Base-by-base conservation (phyloP, 306 rosid genomes). In the Vigna unguiculata region DNA sequence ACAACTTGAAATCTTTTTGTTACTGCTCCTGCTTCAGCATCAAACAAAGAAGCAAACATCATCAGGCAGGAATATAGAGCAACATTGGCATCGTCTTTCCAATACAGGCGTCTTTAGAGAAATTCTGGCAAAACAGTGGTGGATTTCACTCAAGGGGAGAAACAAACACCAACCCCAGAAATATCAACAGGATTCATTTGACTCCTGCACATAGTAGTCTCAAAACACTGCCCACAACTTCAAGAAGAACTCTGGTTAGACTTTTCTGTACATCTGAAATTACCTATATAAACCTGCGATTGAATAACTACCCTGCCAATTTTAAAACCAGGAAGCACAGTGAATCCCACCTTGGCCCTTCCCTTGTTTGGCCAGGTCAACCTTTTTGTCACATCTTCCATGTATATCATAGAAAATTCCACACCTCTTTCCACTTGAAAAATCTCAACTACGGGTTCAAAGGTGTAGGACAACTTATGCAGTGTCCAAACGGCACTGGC, bases 271-370 rank as follows among this genome's bases (percentile, higher is more conserved):
- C 85, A 87, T 46, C 82, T 78, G 74, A 80, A 76, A 66, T 80
- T 87, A 70, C 75, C 81, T 69, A 88, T 43, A 70, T 92, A 95
- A 77, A 95, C 96, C 88, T 87, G 98, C 34, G 97, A 90, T 72
- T 95, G 98, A 83, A 92, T 85, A 41, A 95, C 88, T 20, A 89
- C 86, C 53, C 76, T 75, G 59, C 97, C 92, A 11, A 90, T 79
- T 83, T 83, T 95, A 70, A 95, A 95, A 43, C 98, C 98, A 1
- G 98, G 98, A 84, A 92, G 80, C 79, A 92, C 98, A 2, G 97
- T 92, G 85, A 92, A 95, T 47, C 93, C 93, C 4, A 95, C 97
- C 57, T 89, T 92, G 22, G 86, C 88, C 85, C 93, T 83, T 30
- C 84, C 87, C 78, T 83, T 90, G 85, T 85, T 72, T 0, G 96